Evolutionary conservation across 495 filamentous ascomycete genomes (phyloP).

Genomic region (Aspergillus nanangensis): DNA sequence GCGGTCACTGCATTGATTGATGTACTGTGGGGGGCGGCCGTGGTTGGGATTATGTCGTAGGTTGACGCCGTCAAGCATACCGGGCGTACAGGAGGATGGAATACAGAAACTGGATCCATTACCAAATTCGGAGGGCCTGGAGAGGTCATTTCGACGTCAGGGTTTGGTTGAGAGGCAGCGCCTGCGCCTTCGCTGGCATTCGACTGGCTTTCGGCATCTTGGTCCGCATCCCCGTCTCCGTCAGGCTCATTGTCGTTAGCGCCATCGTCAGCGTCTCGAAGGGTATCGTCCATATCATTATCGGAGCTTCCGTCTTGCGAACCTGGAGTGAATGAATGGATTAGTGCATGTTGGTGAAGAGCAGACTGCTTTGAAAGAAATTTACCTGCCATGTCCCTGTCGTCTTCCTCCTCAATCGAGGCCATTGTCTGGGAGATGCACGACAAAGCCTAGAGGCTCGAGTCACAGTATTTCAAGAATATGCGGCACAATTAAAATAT

Average conservation of each 20-base stretch:
- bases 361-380: conserved; percentile 1
- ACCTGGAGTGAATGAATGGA: conserved; percentile 18
- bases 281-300: conserved; percentile 65
- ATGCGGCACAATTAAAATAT: not conserved
- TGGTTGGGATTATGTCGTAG: conserved; percentile 96
- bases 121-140: conserved; percentile 27
- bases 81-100: conserved; percentile 65
- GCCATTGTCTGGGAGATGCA: conserved; percentile 15
- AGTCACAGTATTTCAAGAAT: not conserved
- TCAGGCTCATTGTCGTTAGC: conserved; percentile 61
- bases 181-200: conserved; percentile 39
- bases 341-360: not conserved
- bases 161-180: conserved; percentile 35
- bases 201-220: conserved; percentile 53
- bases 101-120: conserved; percentile 30
- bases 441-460: not conserved
- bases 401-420: conserved; percentile 50
- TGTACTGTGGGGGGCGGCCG: conserved; percentile 91
- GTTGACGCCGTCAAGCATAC: conserved; percentile 77
- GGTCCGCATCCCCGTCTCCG: conserved; percentile 53
- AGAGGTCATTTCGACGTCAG: conserved; percentile 31
- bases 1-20: conserved; percentile 91
- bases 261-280: conserved; percentile 58
- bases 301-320: conserved; percentile 65
- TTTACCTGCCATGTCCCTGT: conserved; percentile 50